Conservation (phyloP, 1,284 basidiomycete genomes). For the Pyrrhoderma noxium region DNA sequence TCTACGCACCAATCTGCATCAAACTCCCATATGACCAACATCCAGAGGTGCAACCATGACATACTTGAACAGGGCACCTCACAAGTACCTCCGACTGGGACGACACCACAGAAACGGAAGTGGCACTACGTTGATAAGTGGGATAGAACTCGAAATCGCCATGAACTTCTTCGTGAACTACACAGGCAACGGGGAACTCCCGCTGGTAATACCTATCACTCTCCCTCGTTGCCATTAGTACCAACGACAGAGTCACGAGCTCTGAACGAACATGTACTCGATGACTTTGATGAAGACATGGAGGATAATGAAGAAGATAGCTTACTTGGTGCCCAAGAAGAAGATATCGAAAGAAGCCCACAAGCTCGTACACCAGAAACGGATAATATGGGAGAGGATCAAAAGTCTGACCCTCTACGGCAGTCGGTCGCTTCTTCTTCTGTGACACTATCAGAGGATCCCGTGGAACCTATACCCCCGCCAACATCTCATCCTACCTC, state of each 20-base stretch:
- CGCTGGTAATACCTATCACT: not conserved
- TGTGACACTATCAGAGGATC: constrained; percentile 1
- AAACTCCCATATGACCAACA: constrained; percentile 35
- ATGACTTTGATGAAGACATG: constrained; percentile 2
- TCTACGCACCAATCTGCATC: constrained; percentile 37
- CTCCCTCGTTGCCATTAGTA: not conserved
- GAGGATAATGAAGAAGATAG: not conserved
- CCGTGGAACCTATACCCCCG: not conserved
- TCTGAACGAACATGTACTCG: not conserved
- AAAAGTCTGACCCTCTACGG: constrained; percentile 1
- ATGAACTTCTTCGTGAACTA: constrained; percentile 23
- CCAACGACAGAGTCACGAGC: not conserved
- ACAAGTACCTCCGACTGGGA: constrained; percentile 58
- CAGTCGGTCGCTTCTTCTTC: constrained; percentile 1
- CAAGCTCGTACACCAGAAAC: too few species aligned
- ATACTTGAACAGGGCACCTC: constrained; percentile 53
- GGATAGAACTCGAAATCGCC: constrained; percentile 57
- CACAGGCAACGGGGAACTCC: not conserved
- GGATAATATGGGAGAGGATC: not conserved
- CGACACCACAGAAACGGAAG: constrained; percentile 63
- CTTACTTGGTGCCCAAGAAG: not conserved
- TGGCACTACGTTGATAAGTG: constrained; percentile 64
- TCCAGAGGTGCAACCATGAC: constrained; percentile 43
- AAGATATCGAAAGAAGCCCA: not conserved
- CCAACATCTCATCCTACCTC: not conserved